Percentiles rank a stretch among this genome's conserved stretches.
These are phyloP conservation scores for Glaciozyma antarctica DNA, from an alignment of 768 basidiomycete species.

Conservation along the genomic window DNA sequence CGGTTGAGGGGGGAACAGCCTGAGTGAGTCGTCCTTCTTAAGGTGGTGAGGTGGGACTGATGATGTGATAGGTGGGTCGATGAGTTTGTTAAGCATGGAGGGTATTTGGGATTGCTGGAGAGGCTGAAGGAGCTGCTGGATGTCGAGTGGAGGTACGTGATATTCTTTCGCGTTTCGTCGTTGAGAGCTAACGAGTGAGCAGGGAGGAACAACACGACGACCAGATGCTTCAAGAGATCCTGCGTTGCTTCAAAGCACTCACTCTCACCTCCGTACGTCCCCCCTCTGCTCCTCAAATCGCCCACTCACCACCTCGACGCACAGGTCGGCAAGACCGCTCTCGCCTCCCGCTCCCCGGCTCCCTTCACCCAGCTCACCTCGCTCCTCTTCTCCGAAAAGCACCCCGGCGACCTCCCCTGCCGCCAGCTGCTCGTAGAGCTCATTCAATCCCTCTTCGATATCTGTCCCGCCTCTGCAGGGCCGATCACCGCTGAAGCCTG, in stretches of 20 bases:
- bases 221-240: constrained; percentile 77
- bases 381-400: constrained; percentile 92
- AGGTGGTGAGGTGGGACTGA: background rate
- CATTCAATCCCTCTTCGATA: constrained; percentile 72
- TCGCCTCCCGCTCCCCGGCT: constrained; percentile 77
- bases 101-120: constrained; percentile 73
- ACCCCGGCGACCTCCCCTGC: constrained; percentile 84
- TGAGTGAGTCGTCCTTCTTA: constrained; percentile 44
- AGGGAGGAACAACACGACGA: constrained; percentile 99
- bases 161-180: constrained; percentile 36
- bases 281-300: background rate
- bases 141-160: constrained; percentile 86
- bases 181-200: background rate
- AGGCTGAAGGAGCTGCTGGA: constrained; percentile 83
- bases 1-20: constrained; percentile 87
- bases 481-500: constrained; percentile 29
- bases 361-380: constrained; percentile 76
- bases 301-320: background rate
- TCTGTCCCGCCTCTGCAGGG: constrained; percentile 61
- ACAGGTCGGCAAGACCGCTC: constrained; percentile 74
- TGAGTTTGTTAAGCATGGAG: constrained; percentile 70
- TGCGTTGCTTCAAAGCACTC: constrained; percentile 88
- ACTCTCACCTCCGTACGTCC: constrained; percentile 50
- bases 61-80: constrained; percentile 67
- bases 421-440: constrained; percentile 86